Evolutionary conservation across 2,329 filamentous ascomycete genomes (phyloP).

Genomic region (Scytalidium sp.): DNA sequence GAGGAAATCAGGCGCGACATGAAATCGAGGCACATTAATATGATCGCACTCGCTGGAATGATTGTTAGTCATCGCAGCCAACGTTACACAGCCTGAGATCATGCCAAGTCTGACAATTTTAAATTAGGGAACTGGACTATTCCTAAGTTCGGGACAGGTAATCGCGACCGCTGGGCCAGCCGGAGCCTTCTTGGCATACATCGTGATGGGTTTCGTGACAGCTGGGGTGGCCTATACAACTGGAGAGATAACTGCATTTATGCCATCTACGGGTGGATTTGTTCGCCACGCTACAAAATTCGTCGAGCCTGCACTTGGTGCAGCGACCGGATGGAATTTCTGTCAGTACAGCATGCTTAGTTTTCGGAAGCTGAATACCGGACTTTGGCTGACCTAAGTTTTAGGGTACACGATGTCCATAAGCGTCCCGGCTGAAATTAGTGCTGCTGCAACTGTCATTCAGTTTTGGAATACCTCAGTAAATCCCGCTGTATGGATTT

Average conservation of each 20-base stretch:
- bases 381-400: no score
- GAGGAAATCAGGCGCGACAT: constrained; percentile 42
- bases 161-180: constrained; percentile 48
- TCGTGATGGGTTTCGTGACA: constrained; percentile 57
- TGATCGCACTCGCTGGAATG: constrained; percentile 70
- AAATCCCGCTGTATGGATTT: constrained; percentile 76
- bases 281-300: background rate
- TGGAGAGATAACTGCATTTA: background rate
- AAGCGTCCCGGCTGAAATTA: constrained; percentile 54
- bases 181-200: constrained; percentile 67
- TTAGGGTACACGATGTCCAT: constrained; percentile 34
- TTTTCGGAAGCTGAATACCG: no score
- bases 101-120: background rate
- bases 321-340: constrained; percentile 14
- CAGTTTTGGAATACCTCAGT: constrained; percentile 48
- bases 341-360: constrained; percentile 18
- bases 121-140: constrained; percentile 42
- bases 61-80: constrained; percentile 66
- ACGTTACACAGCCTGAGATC: no score
- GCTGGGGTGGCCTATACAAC: constrained; percentile 25
- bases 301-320: background rate
- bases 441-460: constrained; percentile 52
- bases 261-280: background rate
- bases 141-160: constrained; percentile 44
- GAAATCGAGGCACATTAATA: constrained; percentile 49